Conservation (phyloP, 805 yeast species). For the Saccharomyces paradoxus region DNA sequence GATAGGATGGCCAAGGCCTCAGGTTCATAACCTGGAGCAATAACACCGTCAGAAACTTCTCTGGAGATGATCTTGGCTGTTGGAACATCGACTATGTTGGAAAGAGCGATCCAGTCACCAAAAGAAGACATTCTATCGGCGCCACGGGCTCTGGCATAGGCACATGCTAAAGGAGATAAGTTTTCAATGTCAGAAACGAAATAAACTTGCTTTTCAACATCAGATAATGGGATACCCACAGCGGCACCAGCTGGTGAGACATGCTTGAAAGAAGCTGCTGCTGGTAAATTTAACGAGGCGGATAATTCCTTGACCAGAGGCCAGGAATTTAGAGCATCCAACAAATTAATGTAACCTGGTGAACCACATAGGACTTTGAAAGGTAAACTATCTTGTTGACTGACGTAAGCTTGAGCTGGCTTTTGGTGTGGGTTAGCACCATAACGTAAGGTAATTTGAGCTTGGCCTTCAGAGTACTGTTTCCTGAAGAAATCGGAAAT, state of each 20-base stretch:
- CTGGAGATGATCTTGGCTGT: slow-evolving; percentile 95
- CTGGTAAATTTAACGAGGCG: slow-evolving; percentile 88
- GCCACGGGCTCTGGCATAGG: slow-evolving; percentile 98
- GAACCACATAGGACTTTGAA: slow-evolving; percentile 90
- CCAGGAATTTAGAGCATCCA: slow-evolving; percentile 97
- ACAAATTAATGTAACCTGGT: slow-evolving; percentile 93
- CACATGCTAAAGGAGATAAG: slow-evolving; percentile 91
- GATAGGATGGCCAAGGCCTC: slow-evolving; percentile 83
- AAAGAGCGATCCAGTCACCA: slow-evolving; percentile 95
- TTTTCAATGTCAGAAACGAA: slow-evolving; percentile 91
- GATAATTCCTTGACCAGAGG: slow-evolving; percentile 94
- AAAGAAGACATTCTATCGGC: slow-evolving; percentile 99
- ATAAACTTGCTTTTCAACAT: slow-evolving; percentile 86
- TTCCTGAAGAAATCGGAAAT: slow-evolving; percentile 95
- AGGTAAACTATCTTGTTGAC: slow-evolving; percentile 77
- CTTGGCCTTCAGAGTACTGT: slow-evolving; percentile 79
- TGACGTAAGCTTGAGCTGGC: slow-evolving; percentile 93
- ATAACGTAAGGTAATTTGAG: slow-evolving; percentile 90
- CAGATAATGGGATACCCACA: slow-evolving; percentile 86
- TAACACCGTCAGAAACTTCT: slow-evolving; percentile 96
- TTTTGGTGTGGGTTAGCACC: slow-evolving; percentile 99
- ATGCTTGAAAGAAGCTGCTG: slow-evolving; percentile 97
- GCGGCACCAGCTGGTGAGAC: slow-evolving; percentile 99
- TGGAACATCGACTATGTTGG: slow-evolving; percentile 90
- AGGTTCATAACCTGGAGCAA: slow-evolving; percentile 92